Conservation (phyloP, 306 rosid species). For the Cucumis sativus region Cucumber_9930_V3 NC_026656.2:1342001-1342500, state of each 20-base stretch:
- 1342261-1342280: constrained; percentile 85
- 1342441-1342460: constrained; percentile 79
- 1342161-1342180: no score
- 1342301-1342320: constrained; percentile 22
- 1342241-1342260: constrained; percentile 86
- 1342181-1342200: no score
- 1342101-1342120: no score
- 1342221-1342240: no score
- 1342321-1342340: constrained; percentile 43
- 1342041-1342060: no score
- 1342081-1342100: no score
- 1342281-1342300: constrained; percentile 38
- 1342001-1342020: no score
- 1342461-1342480: constrained; percentile 72
- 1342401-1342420: constrained; percentile 89
- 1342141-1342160: no score
- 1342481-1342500: constrained; percentile 56
- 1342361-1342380: constrained; percentile 53
- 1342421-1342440: constrained; percentile 91
- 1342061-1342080: no score
- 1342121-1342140: no score
- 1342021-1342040: no score
- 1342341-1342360: constrained; percentile 53
- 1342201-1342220: no score
- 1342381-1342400: constrained; percentile 64